phyloP scores from a whole-genome alignment of 768 basidiomycete genomes.

The Hebeloma cylindrosporum region DNA sequence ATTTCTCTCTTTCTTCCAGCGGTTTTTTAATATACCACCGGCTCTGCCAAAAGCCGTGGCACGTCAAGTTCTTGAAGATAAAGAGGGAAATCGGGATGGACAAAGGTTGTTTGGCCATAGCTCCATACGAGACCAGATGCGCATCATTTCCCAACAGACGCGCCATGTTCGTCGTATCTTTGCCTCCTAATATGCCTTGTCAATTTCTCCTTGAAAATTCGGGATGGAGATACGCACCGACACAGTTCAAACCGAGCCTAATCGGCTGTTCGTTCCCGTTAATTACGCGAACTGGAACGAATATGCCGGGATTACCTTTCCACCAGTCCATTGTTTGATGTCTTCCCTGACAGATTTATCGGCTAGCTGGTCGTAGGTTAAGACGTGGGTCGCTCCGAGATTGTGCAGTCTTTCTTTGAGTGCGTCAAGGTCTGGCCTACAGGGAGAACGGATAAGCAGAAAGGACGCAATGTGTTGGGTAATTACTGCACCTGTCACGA shows the following conservation, averaged over 20 bases:
- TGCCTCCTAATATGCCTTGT: constrained; percentile 44
- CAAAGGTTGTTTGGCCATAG: constrained; percentile 85
- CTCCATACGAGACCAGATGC: constrained; percentile 84
- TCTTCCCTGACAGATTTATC: constrained; percentile 54
- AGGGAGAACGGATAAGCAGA: neutral
- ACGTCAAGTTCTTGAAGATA: constrained; percentile 82
- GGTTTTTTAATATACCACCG: constrained; percentile 61
- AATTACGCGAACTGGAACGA: constrained; percentile 6
- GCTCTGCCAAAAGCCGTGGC: constrained; percentile 79
- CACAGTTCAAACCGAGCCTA: constrained; percentile 50
- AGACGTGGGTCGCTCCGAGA: constrained; percentile 75
- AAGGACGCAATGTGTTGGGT: neutral
- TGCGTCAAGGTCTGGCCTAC: constrained; percentile 52
- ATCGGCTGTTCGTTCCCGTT: constrained; percentile 32
- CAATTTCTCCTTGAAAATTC: neutral
- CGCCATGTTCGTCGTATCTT: constrained; percentile 67
- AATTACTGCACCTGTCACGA: constrained; percentile 52
- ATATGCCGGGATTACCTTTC: constrained; percentile 42
- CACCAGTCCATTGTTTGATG: constrained; percentile 63
- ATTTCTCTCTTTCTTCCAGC: constrained; percentile 44
- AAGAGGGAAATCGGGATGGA: constrained; percentile 74
- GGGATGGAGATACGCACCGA: constrained; percentile 32
- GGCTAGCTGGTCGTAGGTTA: constrained; percentile 73
- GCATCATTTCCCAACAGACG: constrained; percentile 64
- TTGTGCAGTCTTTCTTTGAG: constrained; percentile 50